Base-by-base conservation (phyloP, 495 filamentous ascomycete species). In the Hypoxylon fragiforme region DNA sequence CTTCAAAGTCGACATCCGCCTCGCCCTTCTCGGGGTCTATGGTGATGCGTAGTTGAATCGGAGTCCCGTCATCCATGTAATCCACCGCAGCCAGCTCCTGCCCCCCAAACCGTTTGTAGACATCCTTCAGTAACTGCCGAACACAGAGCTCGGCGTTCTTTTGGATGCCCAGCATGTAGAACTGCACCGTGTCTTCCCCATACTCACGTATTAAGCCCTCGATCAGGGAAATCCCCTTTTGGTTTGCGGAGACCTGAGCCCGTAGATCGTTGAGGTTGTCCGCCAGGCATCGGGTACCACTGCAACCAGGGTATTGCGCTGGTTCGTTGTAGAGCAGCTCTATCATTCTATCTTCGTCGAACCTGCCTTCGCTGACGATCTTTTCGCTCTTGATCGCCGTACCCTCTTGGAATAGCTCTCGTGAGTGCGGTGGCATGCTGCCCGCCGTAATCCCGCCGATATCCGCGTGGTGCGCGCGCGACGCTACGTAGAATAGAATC, bases 221-320 rank as follows among this genome's bases (percentile, higher is more conserved):
- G 54, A 98, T 98, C 16, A 98, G 80, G 19, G 84, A 89, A 54
- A 98, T 97, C 20, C 94, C 94, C 49, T 96, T 96, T 60, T 95
- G 89, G 69, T 98, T 97, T 13, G 92, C 91, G 0, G 94, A 92
- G 18, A 97, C 88, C 63, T 97, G 95, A 0, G 94, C 94, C 69
- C 96, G 94, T 21, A 98, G 81, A 68, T 98, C 94, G 45, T 95
- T 96, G 64, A 98, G 75, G 65, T 98, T 98, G 67, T 98, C 94
- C 7, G 85, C 88, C 7, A 98, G 77, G 67, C 92, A 96, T 26
- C 94, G 74, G 2, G 94, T 95, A 4, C 94, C 94, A 47, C 85
- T 86, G 72, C 94, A 97, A 7, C 89, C 94, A 1, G 89, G 85
- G 62, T 91, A 89, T 51, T 89, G 77, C 1, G 91, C 89, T 0